These are phyloP conservation scores for Dittrichia graveolens DNA, from an alignment of 129 eudicot genomes.

Conservation along the genomic window DNA sequence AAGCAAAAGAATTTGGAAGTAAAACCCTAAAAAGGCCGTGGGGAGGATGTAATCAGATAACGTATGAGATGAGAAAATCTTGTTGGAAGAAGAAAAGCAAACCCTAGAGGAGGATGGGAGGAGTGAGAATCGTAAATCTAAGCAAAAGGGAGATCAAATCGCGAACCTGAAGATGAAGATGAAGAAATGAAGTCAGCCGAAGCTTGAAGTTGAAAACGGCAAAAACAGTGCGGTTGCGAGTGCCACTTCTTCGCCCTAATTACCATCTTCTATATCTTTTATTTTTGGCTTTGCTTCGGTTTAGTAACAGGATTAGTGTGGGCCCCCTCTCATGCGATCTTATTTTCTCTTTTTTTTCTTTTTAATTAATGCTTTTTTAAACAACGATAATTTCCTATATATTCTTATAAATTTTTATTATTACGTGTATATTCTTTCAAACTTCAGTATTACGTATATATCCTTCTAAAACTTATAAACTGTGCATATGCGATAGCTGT, in stretches of 20 bases:
- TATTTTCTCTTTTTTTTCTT: not conserved
- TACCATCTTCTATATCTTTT: not conserved
- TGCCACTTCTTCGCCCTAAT: not conserved
- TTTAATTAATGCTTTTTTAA: too few relatives aligned
- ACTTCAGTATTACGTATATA: too few relatives aligned
- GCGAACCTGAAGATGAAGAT: constrained; percentile 12
- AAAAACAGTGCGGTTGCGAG: not conserved
- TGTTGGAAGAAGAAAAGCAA: not conserved
- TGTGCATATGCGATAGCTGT: too few relatives aligned
- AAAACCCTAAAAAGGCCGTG: constrained; percentile 18
- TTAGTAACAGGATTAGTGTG: too few relatives aligned
- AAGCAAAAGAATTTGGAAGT: not conserved
- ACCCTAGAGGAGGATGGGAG: not conserved
- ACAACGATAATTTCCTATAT: too few relatives aligned
- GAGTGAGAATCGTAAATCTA: constrained; percentile 17
- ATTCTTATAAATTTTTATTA: too few relatives aligned
- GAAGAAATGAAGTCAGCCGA: too few relatives aligned
- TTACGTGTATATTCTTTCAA: too few relatives aligned
- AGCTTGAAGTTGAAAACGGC: constrained; percentile 18
- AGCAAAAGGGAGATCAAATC: not conserved
- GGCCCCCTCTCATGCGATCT: not conserved
- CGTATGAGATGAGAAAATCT: not conserved
- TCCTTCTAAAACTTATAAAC: too few relatives aligned
- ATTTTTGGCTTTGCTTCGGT: too few relatives aligned
- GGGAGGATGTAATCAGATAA: not conserved